Conservation (phyloP, 495 filamentous ascomycete genomes). For the Talaromyces thailandensis region DNA sequence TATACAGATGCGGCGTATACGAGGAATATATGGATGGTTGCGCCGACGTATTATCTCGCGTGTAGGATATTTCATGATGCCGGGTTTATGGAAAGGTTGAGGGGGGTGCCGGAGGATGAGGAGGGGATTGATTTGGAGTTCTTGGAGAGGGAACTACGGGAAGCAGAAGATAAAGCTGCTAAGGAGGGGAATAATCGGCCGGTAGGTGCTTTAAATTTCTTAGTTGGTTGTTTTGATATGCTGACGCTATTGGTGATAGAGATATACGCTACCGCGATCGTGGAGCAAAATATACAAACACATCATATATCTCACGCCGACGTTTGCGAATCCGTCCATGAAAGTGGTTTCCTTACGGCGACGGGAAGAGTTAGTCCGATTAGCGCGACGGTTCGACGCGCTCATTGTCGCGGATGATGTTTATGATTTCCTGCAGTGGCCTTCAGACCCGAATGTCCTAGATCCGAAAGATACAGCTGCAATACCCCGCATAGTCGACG, state of each 20-base stretch:
- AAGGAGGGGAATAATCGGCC: conserved; percentile 23
- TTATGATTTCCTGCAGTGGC: conserved; percentile 81
- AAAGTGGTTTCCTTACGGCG: conserved; percentile 59
- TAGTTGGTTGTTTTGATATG: not conserved
- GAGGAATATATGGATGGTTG: conserved; percentile 65
- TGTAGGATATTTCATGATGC: conserved; percentile 72
- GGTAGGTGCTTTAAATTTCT: conserved; percentile 17
- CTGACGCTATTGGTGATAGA: conserved; percentile 12
- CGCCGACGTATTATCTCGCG: conserved; percentile 73
- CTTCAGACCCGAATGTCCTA: conserved; percentile 20
- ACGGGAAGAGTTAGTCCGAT: conserved; percentile 49
- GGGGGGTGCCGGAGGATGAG: conserved; percentile 63
- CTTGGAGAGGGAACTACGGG: conserved; percentile 40
- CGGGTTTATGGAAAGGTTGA: conserved; percentile 52
- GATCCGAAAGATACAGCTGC: conserved; percentile 29
- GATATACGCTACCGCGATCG: conserved; percentile 30
- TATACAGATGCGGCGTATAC: conserved; percentile 75
- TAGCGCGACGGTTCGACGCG: conserved; percentile 67
- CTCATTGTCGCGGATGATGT: conserved; percentile 82
- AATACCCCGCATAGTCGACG: conserved; percentile 64
- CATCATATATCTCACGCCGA: conserved; percentile 76
- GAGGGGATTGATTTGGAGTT: conserved; percentile 59
- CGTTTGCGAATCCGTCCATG: conserved; percentile 72
- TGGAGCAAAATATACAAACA: conserved; percentile 68
- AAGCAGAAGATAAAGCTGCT: conserved; percentile 23